A percentile compares a stretch with the other conserved stretches of the same genome.
These are phyloP conservation scores for Puccinia polysora DNA, from an alignment of 1,284 basidiomycete species.

Conservation along the genomic window DNA sequence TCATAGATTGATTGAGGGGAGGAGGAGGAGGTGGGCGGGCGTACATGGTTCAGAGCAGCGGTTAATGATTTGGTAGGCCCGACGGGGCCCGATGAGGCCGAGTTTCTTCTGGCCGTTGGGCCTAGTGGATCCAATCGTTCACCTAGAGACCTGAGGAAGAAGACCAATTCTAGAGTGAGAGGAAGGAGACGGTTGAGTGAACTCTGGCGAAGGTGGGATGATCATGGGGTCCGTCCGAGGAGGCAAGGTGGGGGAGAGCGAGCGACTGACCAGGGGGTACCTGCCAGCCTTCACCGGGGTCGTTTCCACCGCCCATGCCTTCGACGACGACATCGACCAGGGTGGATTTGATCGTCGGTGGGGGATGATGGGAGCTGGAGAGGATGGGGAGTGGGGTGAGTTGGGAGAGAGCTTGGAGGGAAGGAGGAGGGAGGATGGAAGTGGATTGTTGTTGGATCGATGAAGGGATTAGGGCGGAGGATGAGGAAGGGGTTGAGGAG, in stretches of 20 bases:
- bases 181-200: no score
- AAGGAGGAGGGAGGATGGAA: neutral
- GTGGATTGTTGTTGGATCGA: neutral
- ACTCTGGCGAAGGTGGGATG: no score
- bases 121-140: constrained; percentile 35
- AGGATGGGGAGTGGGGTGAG: neutral
- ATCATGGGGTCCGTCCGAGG: no score
- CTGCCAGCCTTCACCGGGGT: constrained; percentile 42
- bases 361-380: neutral
- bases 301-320: constrained; percentile 41
- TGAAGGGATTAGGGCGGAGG: no score
- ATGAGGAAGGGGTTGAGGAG: no score
- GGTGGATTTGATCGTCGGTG: constrained; percentile 25
- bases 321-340: constrained; percentile 43
- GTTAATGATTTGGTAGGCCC: constrained; percentile 37
- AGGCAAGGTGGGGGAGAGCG: neutral
- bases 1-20: neutral
- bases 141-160: constrained; percentile 38
- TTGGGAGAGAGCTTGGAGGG: constrained; percentile 15
- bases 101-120: constrained; percentile 6
- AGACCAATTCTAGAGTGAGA: constrained; percentile 34
- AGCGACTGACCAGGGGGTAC: constrained; percentile 33
- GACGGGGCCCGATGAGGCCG: neutral
- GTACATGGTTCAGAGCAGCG: constrained; percentile 40
- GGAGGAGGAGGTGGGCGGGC: constrained; percentile 3